A percentile compares a stretch with the other conserved stretches of the same genome.
phyloP scores from a whole-genome alignment of 441 rosid genomes.

The Metrosideros polymorpha region DNA sequence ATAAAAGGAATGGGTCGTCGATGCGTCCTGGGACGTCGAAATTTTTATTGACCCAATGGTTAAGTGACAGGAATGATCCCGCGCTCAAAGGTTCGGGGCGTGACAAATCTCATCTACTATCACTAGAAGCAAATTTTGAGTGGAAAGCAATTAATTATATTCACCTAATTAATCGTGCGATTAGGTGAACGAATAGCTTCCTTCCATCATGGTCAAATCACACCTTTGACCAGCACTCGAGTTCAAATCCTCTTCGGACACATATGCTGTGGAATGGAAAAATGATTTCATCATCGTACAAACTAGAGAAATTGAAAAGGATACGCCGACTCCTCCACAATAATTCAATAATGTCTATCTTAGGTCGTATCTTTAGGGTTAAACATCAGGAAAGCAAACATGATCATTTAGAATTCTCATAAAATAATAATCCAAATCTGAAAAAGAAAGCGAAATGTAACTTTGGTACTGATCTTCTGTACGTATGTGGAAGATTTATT shows the following conservation, averaged over 20 bases:
- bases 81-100: too few species aligned
- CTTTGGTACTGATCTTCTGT: too few species aligned
- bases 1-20: too few species aligned
- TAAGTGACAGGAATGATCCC: too few species aligned
- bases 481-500: too few species aligned
- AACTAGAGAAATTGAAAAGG: neutral
- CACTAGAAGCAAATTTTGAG: neutral
- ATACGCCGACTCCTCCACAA: neutral
- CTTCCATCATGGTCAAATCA: neutral
- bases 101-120: neutral
- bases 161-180: neutral
- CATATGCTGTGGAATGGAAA: neutral
- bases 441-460: too few species aligned
- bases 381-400: neutral
- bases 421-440: too few species aligned
- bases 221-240: neutral
- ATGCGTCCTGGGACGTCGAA: too few species aligned
- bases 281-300: neutral
- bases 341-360: neutral
- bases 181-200: neutral
- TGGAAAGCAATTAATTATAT: neutral
- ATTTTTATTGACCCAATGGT: too few species aligned
- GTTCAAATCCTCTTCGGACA: neutral
- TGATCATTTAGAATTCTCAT: neutral
- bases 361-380: fast-evolving